Evolutionary conservation across 352 stramenopile genomes (phyloP).

Genomic region (Thraustochytrium striatum): DNA sequence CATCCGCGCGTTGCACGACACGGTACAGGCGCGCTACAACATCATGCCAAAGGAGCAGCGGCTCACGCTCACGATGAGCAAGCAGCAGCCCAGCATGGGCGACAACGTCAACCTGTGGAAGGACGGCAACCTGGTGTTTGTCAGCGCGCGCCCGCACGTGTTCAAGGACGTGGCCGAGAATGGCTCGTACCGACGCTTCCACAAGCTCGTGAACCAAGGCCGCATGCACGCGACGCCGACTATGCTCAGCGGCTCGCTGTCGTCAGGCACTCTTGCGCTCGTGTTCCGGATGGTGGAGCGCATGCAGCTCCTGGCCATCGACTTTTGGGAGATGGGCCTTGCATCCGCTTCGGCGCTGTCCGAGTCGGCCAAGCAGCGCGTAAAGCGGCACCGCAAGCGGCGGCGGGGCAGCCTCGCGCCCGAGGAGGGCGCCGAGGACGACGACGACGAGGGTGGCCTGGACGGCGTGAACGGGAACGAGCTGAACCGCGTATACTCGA

Average conservation of each 20-base stretch:
- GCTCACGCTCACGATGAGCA: conserved; percentile 2
- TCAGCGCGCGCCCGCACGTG: conserved; percentile 94
- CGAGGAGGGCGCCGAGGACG: neutral
- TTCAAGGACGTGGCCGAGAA: conserved; percentile 97
- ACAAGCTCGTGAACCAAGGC: conserved; percentile 62
- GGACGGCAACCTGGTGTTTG: conserved; percentile 94
- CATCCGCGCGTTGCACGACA: conserved; percentile 6
- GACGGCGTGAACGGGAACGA: neutral
- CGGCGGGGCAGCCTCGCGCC: neutral
- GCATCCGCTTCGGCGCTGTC: neutral
- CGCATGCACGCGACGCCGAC: conserved; percentile 91
- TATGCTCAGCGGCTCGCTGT: conserved; percentile 86
- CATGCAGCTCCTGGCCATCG: conserved; percentile 84
- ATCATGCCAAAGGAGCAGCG: conserved; percentile 15
- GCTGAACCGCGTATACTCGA: neutral
- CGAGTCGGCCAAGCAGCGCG: neutral
- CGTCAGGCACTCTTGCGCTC: conserved; percentile 64
- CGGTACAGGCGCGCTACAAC: neutral
- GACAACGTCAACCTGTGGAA: conserved; percentile 17
- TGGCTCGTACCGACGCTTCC: conserved; percentile 53
- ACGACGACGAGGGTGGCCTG: conserved; percentile 7
- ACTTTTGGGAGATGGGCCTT: neutral
- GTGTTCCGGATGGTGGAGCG: conserved; percentile 15
- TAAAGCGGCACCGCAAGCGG: neutral
- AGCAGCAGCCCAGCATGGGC: neutral